These are phyloP conservation scores for Uronychia binucleata DNA, from an alignment of 73 alveolate genomes.

Conservation along the genomic window DNA sequence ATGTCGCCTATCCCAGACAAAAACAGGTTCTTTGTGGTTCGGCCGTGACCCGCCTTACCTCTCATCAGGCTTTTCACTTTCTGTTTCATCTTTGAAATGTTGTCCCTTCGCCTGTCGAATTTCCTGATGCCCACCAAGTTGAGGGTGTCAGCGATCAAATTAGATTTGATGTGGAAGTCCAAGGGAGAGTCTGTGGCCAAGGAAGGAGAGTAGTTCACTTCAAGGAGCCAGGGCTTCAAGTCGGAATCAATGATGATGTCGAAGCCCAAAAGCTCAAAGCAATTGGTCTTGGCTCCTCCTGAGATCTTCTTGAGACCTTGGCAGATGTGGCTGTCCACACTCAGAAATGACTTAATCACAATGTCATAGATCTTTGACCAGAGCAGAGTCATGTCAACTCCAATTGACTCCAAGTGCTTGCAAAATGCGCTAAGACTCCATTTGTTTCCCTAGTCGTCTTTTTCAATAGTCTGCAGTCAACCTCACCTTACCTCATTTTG, in stretches of 20 bases:
- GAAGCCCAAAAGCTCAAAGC: slow-evolving; percentile 47
- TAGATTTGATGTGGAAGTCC: slow-evolving; percentile 44
- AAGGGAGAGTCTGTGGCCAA: slow-evolving; percentile 49
- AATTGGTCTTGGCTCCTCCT: slow-evolving; percentile 34
- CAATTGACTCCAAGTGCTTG: slow-evolving; percentile 61
- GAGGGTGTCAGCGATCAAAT: slow-evolving; percentile 37
- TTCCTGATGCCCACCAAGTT: slow-evolving; percentile 24
- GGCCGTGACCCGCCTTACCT: background rate
- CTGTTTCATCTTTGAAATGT: slow-evolving; percentile 27
- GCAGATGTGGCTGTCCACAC: slow-evolving; percentile 11
- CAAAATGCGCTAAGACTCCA: slow-evolving; percentile 70
- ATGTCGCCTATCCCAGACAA: background rate
- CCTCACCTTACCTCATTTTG: slow-evolving; percentile 50
- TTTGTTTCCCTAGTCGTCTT: slow-evolving; percentile 74
- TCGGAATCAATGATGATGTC: slow-evolving; percentile 38
- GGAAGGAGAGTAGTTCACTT: slow-evolving; percentile 46
- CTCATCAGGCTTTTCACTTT: slow-evolving; percentile 9
- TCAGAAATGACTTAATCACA: slow-evolving; percentile 64
- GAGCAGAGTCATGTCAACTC: slow-evolving; percentile 52
- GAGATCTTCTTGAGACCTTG: slow-evolving; percentile 19
- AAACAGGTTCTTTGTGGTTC: background rate
- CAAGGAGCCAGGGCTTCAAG: slow-evolving; percentile 50
- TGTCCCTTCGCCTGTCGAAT: slow-evolving; percentile 34
- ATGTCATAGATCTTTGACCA: slow-evolving; percentile 76
- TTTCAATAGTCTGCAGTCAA: slow-evolving; percentile 55